Base-by-base conservation (phyloP, 768 basidiomycete genomes). In the Scleroderma citrinum region DNA sequence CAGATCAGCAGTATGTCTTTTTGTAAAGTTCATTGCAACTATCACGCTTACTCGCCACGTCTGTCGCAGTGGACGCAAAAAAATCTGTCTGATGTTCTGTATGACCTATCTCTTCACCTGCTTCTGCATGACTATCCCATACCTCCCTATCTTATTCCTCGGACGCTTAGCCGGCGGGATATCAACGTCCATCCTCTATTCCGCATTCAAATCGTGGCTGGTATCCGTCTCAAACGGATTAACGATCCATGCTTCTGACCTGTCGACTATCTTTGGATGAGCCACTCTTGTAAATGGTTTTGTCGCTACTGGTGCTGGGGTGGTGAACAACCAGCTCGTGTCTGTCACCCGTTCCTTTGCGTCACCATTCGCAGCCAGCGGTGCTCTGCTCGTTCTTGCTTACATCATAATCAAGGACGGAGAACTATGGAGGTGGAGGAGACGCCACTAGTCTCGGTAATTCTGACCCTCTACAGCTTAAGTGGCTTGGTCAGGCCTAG, bases 161-260 rank as follows among this genome's bases (percentile, higher is more conserved):
- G 87, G 83, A 1, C 79, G 87, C 24, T 60, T 86, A 12, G 70
- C 84, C 5, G 87, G 83, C 2, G 87, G 87, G 1, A 61, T 85
- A 35, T 84, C 86, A 1, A 87, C 86, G 0, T 82, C 86, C 17
- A 87, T 87, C 53, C 76, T 87, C 30, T 87, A 81, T 67, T 84
- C 83, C 12, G 81, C 77, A 7, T 87, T 88, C 56, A 87, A 89
- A 56, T 81, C 85, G 20, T 89, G 87, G 87, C 69, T 89, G 41
- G 74, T 88, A 40, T 82, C 83, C 3, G 74, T 83, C 0, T 70
- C 82, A 14, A 76, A 76, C 20, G 64, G 73, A 12, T 56, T 76
- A 10, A 69, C 73, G 1, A 69, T 88, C 7, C 69, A 79, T 1
- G 72, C 77, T 7, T 64, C 74, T 11, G 81, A 83, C 42, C 73